Percentiles rank a stretch among this genome's conserved stretches.
Conservation (phyloP, 192 early-diverging fungal genomes). For the Helicostylum pulchrum region DNA sequence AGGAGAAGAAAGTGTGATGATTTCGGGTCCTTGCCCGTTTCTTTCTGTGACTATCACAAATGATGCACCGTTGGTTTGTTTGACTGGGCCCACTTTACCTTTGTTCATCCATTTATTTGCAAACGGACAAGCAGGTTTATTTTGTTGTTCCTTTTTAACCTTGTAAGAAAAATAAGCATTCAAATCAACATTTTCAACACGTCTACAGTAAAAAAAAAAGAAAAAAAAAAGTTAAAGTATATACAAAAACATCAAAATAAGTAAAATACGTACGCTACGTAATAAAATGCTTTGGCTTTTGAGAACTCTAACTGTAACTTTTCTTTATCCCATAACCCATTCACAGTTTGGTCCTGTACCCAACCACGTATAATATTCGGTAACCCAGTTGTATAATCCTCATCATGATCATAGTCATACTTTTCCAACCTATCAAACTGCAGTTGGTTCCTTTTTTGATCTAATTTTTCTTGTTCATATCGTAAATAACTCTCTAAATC, state of each 20-base stretch:
- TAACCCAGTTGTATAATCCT: constrained; percentile 40
- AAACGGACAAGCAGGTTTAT: constrained; percentile 46
- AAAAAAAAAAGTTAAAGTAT: too few relatives aligned
- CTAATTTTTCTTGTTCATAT: constrained; percentile 28
- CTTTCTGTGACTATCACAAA: constrained; percentile 21
- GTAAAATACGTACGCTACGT: constrained; percentile 33
- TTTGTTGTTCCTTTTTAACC: constrained; percentile 36
- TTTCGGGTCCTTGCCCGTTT: constrained; percentile 29
- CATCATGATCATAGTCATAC: constrained; percentile 47
- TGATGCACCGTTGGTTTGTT: background rate
- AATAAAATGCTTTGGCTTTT: constrained; percentile 50
- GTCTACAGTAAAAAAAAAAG: constrained; percentile 25
- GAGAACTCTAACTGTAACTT: constrained; percentile 42
- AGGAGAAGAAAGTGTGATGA: constrained; percentile 41
- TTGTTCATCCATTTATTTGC: constrained; percentile 53
- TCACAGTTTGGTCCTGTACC: constrained; percentile 26
- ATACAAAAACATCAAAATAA: too few relatives aligned
- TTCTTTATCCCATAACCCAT: constrained; percentile 39
- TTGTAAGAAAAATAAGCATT: constrained; percentile 44
- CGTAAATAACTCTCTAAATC: constrained; percentile 43
- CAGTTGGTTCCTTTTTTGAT: constrained; percentile 8
- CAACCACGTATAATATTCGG: constrained; percentile 40
- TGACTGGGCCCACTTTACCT: constrained; percentile 12
- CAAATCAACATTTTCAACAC: constrained; percentile 44
- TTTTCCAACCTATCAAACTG: constrained; percentile 43